Conservation (phyloP, 177 flowering plant species). For the Vitis hybrid region DNA sequence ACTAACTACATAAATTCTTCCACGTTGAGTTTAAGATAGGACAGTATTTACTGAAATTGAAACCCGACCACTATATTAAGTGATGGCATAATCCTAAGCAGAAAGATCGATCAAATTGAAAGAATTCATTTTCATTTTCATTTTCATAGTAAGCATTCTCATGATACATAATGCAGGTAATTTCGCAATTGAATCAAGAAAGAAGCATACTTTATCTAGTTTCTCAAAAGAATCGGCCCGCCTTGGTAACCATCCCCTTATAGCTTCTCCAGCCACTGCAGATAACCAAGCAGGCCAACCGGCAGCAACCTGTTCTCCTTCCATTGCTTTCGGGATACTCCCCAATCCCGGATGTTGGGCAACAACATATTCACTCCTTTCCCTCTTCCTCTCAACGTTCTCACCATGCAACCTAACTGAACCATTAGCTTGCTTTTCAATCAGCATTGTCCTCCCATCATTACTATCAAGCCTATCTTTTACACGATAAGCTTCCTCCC, state of each 20-base stretch:
- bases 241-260: conserved; percentile 90
- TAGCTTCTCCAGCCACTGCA: conserved; percentile 95
- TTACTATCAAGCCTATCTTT: conserved; percentile 45
- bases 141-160: not conserved
- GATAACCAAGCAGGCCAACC: conserved; percentile 99
- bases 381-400: conserved; percentile 63
- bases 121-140: not conserved
- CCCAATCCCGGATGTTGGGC: conserved; percentile 52
- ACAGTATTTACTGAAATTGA: too few relatives aligned
- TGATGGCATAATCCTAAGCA: too few relatives aligned
- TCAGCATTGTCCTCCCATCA: conserved; percentile 54
- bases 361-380: conserved; percentile 44
- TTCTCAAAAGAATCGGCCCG: conserved; percentile 96
- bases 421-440: conserved; percentile 66
- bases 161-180: not conserved
- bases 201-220: conserved; percentile 75
- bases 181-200: not conserved
- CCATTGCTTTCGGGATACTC: conserved; percentile 55
- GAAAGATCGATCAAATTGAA: not conserved
- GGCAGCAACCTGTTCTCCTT: conserved; percentile 92
- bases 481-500: conserved; percentile 50
- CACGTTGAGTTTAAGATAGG: too few relatives aligned
- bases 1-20: too few relatives aligned
- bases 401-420: conserved; percentile 46
- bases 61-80: too few relatives aligned